Conservation (phyloP, 148 eudicot species). For the Dianthus caryophyllus region DNA sequence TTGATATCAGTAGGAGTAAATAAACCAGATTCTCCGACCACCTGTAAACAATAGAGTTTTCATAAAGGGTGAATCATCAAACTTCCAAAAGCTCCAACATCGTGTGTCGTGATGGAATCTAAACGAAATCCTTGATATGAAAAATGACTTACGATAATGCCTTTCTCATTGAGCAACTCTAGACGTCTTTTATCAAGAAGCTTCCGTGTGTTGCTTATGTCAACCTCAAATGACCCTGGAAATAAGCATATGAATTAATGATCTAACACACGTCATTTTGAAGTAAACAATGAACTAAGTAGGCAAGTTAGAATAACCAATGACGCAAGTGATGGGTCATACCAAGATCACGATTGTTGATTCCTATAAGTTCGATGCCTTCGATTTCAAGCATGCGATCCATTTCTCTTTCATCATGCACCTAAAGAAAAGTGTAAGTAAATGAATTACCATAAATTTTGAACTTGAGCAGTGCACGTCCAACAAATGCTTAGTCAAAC, state of each 20-base stretch:
- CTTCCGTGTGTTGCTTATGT: slow-evolving; percentile 33
- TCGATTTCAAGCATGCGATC: slow-evolving; percentile 86
- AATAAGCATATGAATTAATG: slow-evolving; percentile 4
- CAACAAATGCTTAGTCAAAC: neutral
- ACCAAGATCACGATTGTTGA: slow-evolving; percentile 94
- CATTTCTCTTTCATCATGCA: slow-evolving; percentile 87
- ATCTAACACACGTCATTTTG: neutral
- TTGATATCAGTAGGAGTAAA: slow-evolving; percentile 84
- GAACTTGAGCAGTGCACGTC: neutral
- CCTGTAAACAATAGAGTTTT: slow-evolving; percentile 38
- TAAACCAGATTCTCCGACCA: slow-evolving; percentile 95
- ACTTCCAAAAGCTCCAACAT: neutral
- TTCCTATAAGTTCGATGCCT: slow-evolving; percentile 87
- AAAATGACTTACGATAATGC: slow-evolving; percentile 28
- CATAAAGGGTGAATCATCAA: neutral
- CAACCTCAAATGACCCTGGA: slow-evolving; percentile 33
- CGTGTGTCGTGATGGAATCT: neutral
- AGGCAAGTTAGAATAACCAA: neutral
- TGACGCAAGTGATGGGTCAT: slow-evolving; percentile 8
- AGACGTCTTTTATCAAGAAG: slow-evolving; percentile 35
- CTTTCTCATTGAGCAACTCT: slow-evolving; percentile 18
- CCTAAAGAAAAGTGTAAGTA: slow-evolving; percentile 31
- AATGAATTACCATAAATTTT: neutral
- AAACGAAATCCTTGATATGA: neutral
- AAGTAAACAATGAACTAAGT: neutral